Base-by-base conservation (phyloP, 371 early-diverging fungal species). In the Apophysomyces variabilis region DNA sequence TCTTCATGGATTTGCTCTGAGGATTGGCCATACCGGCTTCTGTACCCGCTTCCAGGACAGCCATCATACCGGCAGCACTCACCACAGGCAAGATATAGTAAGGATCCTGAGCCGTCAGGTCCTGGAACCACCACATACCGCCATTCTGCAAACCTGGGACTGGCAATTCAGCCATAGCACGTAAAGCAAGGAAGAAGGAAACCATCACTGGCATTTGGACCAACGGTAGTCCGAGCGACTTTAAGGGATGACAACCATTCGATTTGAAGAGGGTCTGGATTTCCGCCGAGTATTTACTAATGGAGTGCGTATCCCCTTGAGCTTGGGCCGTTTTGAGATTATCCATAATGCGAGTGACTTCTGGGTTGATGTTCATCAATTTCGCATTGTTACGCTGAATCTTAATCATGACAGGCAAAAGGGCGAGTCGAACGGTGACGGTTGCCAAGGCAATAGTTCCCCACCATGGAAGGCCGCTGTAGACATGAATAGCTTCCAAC, bases 401-500 rank as follows among this genome's bases (percentile, higher is more conserved):
- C 73, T 90, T 90, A 71, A 95, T 76, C 65, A 89, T 85, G 36
- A 95, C 62, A 0, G 97, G 97, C 46, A 95, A 74, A 43, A 95
- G 65, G 1, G 86, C 80, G 0, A 88, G 59, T 64, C 97, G 94
- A 8, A 94, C 82, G 6, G 83, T 61, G 9, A 96, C 46, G 0
- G 95, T 96, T 0, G 90, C 78, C 4, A 76, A 77, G 2, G 86
- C 86, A 62, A 98, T 96, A 7, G 96, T 89, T 0, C 84, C 94
- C 92, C 93, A 96, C 98, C 98, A 98, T 9, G 97, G 96, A 60
- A 98, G 67, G 1, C 95, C 96, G 9, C 90, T 88, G 44, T 82
- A 78, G 7, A 96, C 91, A 71, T 95, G 88, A 43, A 93, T 74
- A 21, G 83, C 84, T 75, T 98, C 98, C 60, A 96, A 66, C 26